Conservation (phyloP, 768 basidiomycete species). For the Leccinum uliginosum region DNA sequence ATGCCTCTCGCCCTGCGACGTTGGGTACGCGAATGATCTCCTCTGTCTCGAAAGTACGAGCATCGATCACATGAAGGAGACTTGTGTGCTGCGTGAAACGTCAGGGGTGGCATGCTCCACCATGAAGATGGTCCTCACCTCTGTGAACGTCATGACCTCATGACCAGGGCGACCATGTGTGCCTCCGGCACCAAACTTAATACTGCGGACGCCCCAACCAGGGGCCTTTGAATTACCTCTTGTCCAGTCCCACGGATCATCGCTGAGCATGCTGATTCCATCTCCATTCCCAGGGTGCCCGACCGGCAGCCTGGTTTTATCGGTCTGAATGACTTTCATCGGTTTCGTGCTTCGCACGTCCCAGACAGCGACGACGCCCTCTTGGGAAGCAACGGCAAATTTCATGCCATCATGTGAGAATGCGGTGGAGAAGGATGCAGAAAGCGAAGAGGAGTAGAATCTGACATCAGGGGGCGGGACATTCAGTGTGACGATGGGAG, state of each 20-base stretch:
- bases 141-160: slow-evolving; percentile 86
- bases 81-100: slow-evolving; percentile 62
- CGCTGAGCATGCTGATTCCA: slow-evolving; percentile 51
- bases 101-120: slow-evolving; percentile 1
- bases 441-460: slow-evolving; percentile 40
- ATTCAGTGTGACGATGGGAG: slow-evolving; percentile 62
- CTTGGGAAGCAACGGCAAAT: slow-evolving; percentile 81
- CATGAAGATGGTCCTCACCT: slow-evolving; percentile 47
- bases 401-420: slow-evolving; percentile 74
- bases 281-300: slow-evolving; percentile 35
- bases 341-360: slow-evolving; percentile 74
- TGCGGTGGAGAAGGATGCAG: slow-evolving; percentile 76
- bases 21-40: slow-evolving; percentile 60
- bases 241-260: slow-evolving; percentile 69
- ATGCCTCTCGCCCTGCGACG: slow-evolving; percentile 20
- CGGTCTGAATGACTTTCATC: slow-evolving; percentile 62
- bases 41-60: slow-evolving; percentile 77
- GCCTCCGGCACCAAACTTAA: slow-evolving; percentile 77
- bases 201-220: slow-evolving; percentile 79
- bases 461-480: slow-evolving; percentile 54
- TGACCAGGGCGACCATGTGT: slow-evolving; percentile 43
- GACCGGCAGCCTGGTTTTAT: slow-evolving; percentile 31
- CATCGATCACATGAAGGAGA: slow-evolving; percentile 80
- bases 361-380: slow-evolving; percentile 77
- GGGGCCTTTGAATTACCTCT: slow-evolving; percentile 55